Conservation (phyloP, 345 rosid genomes). For the Citrus sp. region DNA sequence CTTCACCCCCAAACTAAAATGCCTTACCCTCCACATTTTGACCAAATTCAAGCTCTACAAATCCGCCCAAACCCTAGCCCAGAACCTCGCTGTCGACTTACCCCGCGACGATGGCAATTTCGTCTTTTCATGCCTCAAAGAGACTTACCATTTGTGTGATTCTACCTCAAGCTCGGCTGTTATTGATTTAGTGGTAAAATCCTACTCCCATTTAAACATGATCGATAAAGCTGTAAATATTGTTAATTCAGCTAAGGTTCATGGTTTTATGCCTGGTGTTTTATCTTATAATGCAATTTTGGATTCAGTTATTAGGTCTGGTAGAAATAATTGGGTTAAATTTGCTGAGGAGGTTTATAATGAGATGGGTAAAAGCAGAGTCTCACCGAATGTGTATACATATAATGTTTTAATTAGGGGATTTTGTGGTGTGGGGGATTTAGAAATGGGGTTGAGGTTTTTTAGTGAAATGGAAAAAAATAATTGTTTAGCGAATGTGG, state of each 20-base stretch:
- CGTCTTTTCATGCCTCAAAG: constrained; percentile 59
- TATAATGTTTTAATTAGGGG: constrained; percentile 84
- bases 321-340: constrained; percentile 31
- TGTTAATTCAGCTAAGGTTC: constrained; percentile 48
- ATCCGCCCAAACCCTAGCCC: constrained; percentile 65
- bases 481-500: constrained; percentile 78
- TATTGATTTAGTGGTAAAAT: constrained; percentile 80
- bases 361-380: constrained; percentile 53
- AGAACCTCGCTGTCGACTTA: constrained; percentile 48
- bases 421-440: constrained; percentile 63
- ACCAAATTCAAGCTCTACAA: constrained; percentile 83
- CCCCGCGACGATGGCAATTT: constrained; percentile 42
- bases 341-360: constrained; percentile 52
- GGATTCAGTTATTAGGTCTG: constrained; percentile 66
- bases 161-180: constrained; percentile 87
- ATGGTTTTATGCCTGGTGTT: constrained; percentile 93
- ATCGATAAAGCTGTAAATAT: constrained; percentile 60
- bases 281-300: constrained; percentile 78
- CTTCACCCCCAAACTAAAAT: constrained; percentile 68
- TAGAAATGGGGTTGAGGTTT: constrained; percentile 55
- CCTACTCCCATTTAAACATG: constrained; percentile 58
- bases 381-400: constrained; percentile 81
- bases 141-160: constrained; percentile 50
- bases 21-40: constrained; percentile 72
- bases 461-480: constrained; percentile 61